phyloP scores from a whole-genome alignment of 2,329 filamentous ascomycete species.

The Microdochium nivale region DNA sequence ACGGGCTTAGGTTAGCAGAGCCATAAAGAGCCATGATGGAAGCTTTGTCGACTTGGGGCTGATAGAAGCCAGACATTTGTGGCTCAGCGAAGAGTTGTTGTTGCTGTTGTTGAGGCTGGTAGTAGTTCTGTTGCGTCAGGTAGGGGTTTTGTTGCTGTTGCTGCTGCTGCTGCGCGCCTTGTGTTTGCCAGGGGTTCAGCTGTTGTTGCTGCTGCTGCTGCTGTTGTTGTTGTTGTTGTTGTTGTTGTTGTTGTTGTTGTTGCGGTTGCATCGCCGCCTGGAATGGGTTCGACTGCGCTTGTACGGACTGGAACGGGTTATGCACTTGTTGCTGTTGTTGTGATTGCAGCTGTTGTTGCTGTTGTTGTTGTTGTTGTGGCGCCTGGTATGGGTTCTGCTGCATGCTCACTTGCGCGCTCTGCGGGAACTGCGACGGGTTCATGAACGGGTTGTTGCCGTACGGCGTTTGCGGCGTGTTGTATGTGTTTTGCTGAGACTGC shows the following conservation, averaged over 20 bases:
- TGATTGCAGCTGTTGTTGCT: conserved; percentile 14
- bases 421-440: neutral
- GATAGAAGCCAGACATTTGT: conserved; percentile 5
- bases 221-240: neutral
- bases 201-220: neutral
- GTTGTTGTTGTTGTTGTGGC: too few relatives aligned
- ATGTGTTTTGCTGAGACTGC: conserved; percentile 25
- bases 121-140: neutral
- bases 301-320: neutral
- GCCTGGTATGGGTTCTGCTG: too few relatives aligned
- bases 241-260: neutral
- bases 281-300: neutral
- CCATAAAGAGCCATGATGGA: conserved; percentile 72
- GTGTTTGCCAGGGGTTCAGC: neutral
- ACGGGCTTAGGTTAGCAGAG: conserved; percentile 37
- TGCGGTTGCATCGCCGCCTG: neutral
- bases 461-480: conserved; percentile 17
- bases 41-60: conserved; percentile 49
- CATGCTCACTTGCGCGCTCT: conserved; percentile 5
- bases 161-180: neutral
- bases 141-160: neutral
- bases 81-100: conserved; percentile 16
- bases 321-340: too few relatives aligned
- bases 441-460: conserved; percentile 24
- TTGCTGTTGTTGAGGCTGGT: conserved; percentile 18